Base-by-base conservation (phyloP, 2,329 filamentous ascomycete genomes). In the Emmonsiellopsis sp. region DNA sequence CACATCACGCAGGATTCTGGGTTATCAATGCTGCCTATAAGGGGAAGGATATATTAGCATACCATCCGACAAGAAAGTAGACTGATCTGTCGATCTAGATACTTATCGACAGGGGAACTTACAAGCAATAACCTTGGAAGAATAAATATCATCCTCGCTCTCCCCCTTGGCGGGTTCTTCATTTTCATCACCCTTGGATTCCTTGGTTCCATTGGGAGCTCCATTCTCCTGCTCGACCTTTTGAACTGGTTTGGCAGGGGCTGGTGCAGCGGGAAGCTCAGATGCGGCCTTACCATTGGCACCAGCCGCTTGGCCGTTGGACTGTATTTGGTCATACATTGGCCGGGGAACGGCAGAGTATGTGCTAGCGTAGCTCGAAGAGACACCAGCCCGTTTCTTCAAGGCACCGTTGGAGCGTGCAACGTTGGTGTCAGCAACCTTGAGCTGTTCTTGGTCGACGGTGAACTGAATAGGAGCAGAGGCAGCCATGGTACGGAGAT, bases 381-480 rank as follows among this genome's bases (percentile, higher is more conserved):
- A 74, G 9, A 81, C 79, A 21, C 78, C 76, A 13, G 77, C 76
- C 56, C 87, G 82, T 78, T 91, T 93, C 77, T 87, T 91, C 58
- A 78, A 71, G 3, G 76, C 70, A 37, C 64, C 69, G 75, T 59
- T 83, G 40, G 60, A 75, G 56, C 84, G 84, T 60, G 85, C 83
- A 46, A 91, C 76, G 62, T 86, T 88, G 60, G 83, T 88, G 68
- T 98, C 93, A 40, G 82, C 82, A 46, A 95, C 83, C 76, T 90
- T 88, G 62, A 98, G 84, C 53, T 88, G 87, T 73, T 95, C 88
- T 74, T 98, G 92, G 69, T 98, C 93, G 67, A 98, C 93, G 4
- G 93, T 98, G 78, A 98, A 98, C 74, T 98, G 93, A 61, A 98
- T 98, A 52, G 93, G 93, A 46, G 91, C 90, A 14, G 91, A 91